phyloP scores from a whole-genome alignment of 2,329 filamentous ascomycete species.

The Colletotrichum spaethianum region DNA sequence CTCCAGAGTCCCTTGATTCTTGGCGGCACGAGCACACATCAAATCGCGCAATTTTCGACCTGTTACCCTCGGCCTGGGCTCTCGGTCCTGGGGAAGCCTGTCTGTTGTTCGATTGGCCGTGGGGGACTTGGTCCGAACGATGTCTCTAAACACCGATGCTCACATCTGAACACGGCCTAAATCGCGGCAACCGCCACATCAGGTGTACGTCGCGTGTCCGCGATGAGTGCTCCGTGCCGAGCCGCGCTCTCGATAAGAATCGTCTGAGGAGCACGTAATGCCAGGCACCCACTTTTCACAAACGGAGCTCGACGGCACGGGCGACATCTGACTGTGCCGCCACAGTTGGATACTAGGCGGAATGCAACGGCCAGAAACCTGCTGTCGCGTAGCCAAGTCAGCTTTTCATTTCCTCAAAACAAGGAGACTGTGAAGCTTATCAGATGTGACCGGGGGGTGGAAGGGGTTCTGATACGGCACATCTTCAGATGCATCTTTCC shows the following conservation, averaged over 20 bases:
- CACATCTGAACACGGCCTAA: neutral
- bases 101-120: constrained; percentile 17
- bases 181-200: neutral
- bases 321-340: neutral
- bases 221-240: neutral
- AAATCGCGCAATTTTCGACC: constrained; percentile 24
- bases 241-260: constrained; percentile 16
- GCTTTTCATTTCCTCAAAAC: neutral
- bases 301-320: neutral
- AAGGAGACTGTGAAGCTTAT: constrained; percentile 22
- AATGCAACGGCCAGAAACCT: constrained; percentile 7
- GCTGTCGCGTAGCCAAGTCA: neutral
- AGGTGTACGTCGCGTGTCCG: neutral
- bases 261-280: constrained; percentile 12
- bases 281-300: constrained; percentile 3
- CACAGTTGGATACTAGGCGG: neutral
- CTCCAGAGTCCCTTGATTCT: constrained; percentile 31
- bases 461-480: neutral
- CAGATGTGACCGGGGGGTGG: neutral
- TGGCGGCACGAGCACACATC: constrained; percentile 1
- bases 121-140: neutral
- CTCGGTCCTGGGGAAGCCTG: constrained; percentile 30
- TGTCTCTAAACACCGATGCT: neutral
- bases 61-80: neutral
- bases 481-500: neutral